A percentile compares a stretch with the other conserved stretches of the same genome.
These are phyloP conservation scores for Fereydounia khargensis DNA, from an alignment of 1,284 basidiomycete genomes.

Conservation along the genomic window DNA sequence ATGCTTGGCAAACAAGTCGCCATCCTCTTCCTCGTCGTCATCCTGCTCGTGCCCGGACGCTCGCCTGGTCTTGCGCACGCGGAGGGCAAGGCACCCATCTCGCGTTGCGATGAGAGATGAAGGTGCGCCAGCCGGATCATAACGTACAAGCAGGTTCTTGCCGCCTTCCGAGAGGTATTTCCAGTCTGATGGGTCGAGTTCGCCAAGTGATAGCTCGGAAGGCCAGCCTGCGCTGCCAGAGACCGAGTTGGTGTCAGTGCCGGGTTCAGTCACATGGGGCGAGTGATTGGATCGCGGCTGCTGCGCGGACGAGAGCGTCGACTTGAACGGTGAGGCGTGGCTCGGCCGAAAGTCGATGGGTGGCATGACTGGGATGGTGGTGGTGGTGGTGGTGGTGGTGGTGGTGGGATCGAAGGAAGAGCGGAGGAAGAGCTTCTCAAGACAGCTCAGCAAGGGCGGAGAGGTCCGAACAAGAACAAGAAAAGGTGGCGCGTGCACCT, in stretches of 20 bases:
- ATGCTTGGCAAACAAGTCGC: constrained; percentile 7
- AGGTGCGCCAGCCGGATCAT: background rate
- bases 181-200: constrained; percentile 25
- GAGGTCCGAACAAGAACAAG: no score
- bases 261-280: background rate
- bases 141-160: constrained; percentile 32
- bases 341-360: constrained; percentile 23
- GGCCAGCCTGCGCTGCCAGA: background rate
- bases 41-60: background rate
- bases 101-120: background rate
- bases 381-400: no score
- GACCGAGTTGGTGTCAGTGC: background rate
- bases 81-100: constrained; percentile 12
- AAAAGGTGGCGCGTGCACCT: no score
- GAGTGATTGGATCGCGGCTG: constrained; percentile 13
- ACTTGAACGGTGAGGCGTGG: constrained; percentile 37
- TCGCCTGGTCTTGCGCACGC: constrained; percentile 12
- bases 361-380: no score
- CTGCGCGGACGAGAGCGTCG: constrained; percentile 24
- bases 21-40: constrained; percentile 7
- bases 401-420: no score
- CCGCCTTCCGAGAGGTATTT: constrained; percentile 34
- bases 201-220: constrained; percentile 4
- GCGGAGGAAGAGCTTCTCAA: no score
- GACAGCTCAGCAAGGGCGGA: no score